Conservation (phyloP, 176 grass and related monocot species). For the Zoysia pacifica region DNA sequence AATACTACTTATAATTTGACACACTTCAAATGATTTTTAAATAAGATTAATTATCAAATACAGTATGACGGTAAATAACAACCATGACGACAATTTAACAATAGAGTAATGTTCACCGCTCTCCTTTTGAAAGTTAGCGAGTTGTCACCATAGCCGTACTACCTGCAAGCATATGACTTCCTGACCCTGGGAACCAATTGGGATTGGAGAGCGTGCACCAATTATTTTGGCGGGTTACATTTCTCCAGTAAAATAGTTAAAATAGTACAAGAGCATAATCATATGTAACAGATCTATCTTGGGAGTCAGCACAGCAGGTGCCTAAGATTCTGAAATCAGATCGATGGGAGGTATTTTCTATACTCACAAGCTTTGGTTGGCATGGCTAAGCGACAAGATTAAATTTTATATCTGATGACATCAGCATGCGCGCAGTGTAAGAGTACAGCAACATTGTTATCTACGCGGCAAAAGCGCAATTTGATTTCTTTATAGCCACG, state of each 20-base stretch:
- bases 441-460: neutral
- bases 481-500: neutral
- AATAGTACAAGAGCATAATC: constrained; percentile 33
- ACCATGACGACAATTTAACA: too few species aligned
- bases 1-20: too few species aligned
- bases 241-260: neutral
- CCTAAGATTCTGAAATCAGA: constrained; percentile 2
- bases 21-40: too few species aligned
- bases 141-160: neutral
- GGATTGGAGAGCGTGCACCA: neutral
- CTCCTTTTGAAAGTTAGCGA: neutral
- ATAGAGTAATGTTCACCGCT: neutral
- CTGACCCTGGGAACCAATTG: neutral
- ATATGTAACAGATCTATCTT: constrained; percentile 35
- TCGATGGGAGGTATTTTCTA: neutral
- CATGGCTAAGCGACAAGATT: constrained; percentile 13
- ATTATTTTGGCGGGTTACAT: neutral
- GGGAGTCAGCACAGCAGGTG: neutral
- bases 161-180: constrained; percentile 7
- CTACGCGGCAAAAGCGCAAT: neutral
- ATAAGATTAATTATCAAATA: too few species aligned
- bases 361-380: neutral
- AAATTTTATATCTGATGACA: neutral
- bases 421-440: neutral
- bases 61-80: too few species aligned